These are phyloP conservation scores for Vitis cinerea DNA, from an alignment of 164 flowering plant genomes.

Conservation along the genomic window DNA sequence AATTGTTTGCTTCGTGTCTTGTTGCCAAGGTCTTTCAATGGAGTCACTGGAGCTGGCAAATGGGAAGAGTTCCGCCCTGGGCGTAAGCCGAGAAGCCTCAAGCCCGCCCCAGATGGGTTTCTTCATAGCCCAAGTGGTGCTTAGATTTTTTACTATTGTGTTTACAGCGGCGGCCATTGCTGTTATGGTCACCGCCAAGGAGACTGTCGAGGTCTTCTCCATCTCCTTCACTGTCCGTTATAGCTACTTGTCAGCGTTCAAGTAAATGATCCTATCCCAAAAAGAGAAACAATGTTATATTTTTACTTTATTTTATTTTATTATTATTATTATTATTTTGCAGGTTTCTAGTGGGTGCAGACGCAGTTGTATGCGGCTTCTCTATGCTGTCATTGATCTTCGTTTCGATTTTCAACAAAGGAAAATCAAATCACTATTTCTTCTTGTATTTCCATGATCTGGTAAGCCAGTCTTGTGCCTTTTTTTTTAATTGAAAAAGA, in stretches of 20 bases:
- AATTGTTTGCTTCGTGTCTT: too few relatives aligned
- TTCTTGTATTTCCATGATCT: conserved; percentile 49
- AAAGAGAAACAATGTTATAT: too few relatives aligned
- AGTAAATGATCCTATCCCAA: conserved; percentile 15
- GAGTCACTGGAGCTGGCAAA: not conserved
- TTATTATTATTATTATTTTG: not conserved
- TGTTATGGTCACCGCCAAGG: conserved; percentile 36
- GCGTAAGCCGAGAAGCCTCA: not conserved
- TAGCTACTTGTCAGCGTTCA: conserved; percentile 42
- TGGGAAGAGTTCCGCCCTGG: too few relatives aligned
- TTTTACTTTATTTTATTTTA: not conserved
- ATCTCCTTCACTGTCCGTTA: conserved; percentile 35
- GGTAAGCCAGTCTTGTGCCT: conserved; percentile 29
- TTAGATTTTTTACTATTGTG: conserved; percentile 36
- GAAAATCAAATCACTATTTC: conserved; percentile 25
- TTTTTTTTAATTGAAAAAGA: not conserved
- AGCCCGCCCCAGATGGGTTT: conserved; percentile 10
- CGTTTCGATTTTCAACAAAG: conserved; percentile 8
- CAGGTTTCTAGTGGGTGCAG: conserved; percentile 52
- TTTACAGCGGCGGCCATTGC: conserved; percentile 31
- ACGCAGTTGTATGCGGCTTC: conserved; percentile 32
- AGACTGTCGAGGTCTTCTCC: conserved; percentile 22
- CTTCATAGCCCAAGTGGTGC: conserved; percentile 30
- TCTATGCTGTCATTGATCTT: conserved; percentile 41
- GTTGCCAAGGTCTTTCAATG: not conserved